Conservation (phyloP, 129 eudicot genomes). For the Flaveria brownii region DNA sequence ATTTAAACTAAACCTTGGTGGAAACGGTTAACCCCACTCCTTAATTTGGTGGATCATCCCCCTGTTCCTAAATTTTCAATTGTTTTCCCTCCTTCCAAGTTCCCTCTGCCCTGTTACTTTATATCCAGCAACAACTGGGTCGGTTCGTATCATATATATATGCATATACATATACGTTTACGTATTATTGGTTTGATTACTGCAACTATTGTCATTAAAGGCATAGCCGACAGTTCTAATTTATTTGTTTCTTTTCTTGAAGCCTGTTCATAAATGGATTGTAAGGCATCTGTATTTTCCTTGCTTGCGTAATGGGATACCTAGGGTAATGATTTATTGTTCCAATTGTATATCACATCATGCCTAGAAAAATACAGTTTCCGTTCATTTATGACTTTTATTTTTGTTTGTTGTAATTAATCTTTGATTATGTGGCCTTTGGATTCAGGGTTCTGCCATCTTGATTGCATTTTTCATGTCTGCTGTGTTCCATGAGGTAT, state of each 20-base stretch:
- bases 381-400: background rate
- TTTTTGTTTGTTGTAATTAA: background rate
- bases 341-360: background rate
- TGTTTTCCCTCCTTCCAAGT: too few species aligned
- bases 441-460: conserved; percentile 69
- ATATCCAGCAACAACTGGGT: too few species aligned
- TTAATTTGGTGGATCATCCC: too few species aligned
- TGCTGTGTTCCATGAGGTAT: conserved; percentile 96
- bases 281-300: conserved; percentile 91
- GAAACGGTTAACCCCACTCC: too few species aligned
- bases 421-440: background rate
- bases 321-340: conserved; percentile 59
- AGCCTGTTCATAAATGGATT: conserved; percentile 99
- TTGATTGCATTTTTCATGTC: conserved; percentile 83
- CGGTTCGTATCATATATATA: too few species aligned
- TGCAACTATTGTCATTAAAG: background rate
- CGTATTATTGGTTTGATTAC: background rate
- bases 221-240: conserved; percentile 20
- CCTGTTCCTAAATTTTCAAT: too few species aligned
- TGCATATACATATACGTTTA: background rate
- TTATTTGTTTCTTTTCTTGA: conserved; percentile 25
- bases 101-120: too few species aligned
- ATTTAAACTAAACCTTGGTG: too few species aligned
- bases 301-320: conserved; percentile 86
- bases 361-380: background rate